Conservation (phyloP, 139 green algal genomes). For the Chara braunii region DNA sequence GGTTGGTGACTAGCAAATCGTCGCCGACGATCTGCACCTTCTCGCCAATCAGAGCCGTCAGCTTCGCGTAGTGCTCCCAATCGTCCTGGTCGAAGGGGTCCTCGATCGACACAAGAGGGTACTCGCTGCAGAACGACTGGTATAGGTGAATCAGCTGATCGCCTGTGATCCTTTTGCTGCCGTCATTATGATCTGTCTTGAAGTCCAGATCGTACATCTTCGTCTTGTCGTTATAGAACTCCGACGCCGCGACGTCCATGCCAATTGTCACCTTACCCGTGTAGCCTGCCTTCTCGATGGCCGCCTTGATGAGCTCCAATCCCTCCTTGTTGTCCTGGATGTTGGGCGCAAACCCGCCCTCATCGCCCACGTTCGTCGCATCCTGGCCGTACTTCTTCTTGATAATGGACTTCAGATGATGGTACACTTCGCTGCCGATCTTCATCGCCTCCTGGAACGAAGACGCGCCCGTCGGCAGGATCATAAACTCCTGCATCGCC, state of each 20-base stretch:
- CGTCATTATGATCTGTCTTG: conserved; percentile 83
- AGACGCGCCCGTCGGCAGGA: conserved; percentile 77
- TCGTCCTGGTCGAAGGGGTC: conserved; percentile 99
- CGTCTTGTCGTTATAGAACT: conserved; percentile 71
- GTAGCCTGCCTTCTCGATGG: conserved; percentile 88
- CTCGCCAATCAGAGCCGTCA: conserved; percentile 62
- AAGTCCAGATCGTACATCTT: conserved; percentile 98
- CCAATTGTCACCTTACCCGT: conserved; percentile 92
- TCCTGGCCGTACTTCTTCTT: conserved; percentile 98
- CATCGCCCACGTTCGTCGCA: conserved; percentile 95
- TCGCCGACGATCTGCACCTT: conserved; percentile 88
- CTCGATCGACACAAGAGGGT: conserved; percentile 94
- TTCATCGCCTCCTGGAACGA: conserved; percentile 90
- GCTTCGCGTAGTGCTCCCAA: conserved; percentile 66
- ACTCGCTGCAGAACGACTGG: conserved; percentile 58
- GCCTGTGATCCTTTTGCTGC: conserved; percentile 70
- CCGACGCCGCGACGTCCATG: conserved; percentile 93
- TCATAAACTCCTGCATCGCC: conserved; percentile 99
- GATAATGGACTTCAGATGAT: conserved; percentile 78
- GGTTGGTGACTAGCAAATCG: conserved; percentile 97
- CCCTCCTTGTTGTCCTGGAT: conserved; percentile 93
- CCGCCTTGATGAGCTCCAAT: conserved; percentile 80
- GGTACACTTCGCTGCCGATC: conserved; percentile 92
- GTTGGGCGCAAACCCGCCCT: conserved; percentile 96
- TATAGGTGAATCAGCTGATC: conserved; percentile 84